Percentiles rank a stretch among this genome's conserved stretches.
phyloP scores from a whole-genome alignment of 2,329 filamentous ascomycete genomes.

The Colletotrichum sp. region DNA sequence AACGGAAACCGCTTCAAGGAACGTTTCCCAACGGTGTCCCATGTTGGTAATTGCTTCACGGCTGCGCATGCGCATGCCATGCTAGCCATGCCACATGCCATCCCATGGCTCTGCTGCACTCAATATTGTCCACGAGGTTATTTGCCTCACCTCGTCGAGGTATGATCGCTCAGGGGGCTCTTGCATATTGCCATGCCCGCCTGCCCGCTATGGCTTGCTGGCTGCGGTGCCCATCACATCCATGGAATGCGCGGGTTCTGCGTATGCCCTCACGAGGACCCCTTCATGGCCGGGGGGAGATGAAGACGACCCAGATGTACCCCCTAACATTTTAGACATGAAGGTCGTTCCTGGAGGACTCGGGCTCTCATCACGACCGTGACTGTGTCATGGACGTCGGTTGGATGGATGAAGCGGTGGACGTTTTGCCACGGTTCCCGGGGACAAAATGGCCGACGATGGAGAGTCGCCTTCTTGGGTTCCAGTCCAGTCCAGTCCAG shows the following conservation, averaged over 20 bases:
- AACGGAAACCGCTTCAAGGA: background rate
- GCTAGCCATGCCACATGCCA: background rate
- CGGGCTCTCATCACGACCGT: background rate
- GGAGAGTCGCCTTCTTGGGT: background rate
- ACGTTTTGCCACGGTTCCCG: background rate
- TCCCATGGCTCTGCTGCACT: background rate
- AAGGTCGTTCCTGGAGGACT: background rate
- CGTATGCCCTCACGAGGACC: background rate
- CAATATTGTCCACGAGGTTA: background rate
- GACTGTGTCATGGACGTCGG: background rate
- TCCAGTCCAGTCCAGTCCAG: background rate
- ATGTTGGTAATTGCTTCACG: background rate
- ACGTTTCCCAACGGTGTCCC: background rate
- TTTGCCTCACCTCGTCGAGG: background rate
- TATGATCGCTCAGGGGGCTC: conserved; percentile 11
- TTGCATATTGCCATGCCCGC: background rate
- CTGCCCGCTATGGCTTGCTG: background rate
- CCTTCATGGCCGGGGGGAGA: background rate
- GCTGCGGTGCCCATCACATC: background rate
- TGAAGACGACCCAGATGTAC: background rate
- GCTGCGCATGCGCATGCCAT: background rate
- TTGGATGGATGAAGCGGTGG: background rate
- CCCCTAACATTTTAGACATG: conserved; percentile 13
- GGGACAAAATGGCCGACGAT: background rate
- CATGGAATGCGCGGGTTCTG: background rate